These are phyloP conservation scores for Aspergillus amoenus DNA, from an alignment of 2,329 filamentous ascomycete species.

Conservation along the genomic window DNA sequence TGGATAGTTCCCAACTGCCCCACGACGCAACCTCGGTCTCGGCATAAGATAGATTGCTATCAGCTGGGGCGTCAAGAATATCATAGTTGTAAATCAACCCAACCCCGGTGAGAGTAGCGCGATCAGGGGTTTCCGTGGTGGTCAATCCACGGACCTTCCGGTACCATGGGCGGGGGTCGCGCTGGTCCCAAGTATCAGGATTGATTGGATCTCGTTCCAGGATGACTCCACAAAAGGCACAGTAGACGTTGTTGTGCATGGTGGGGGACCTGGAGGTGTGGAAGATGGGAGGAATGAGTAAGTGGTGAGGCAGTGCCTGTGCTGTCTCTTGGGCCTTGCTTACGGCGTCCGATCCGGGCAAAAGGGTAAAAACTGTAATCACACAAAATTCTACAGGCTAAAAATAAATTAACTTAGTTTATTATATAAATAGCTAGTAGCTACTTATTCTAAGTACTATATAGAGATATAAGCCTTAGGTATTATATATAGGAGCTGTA, in stretches of 20 bases:
- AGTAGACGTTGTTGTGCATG: constrained; percentile 6
- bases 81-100: not conserved
- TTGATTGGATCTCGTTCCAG: constrained; percentile 3
- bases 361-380: no score
- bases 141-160: constrained; percentile 11
- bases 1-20: not conserved
- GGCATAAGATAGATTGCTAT: constrained; percentile 1
- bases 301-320: no score
- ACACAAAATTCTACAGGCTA: no score
- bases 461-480: no score
- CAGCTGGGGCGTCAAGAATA: not conserved
- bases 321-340: no score
- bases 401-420: no score
- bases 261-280: no score
- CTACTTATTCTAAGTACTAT: no score
- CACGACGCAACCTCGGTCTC: not conserved
- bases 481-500: no score
- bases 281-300: no score
- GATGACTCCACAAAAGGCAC: constrained; percentile 14
- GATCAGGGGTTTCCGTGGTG: not conserved
- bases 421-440: no score
- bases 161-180: constrained; percentile 13
- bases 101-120: constrained; percentile 3
- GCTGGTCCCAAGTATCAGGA: not conserved
- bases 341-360: no score